Conservation (phyloP, 192 early-diverging fungal species). For the Rhizophagus sp. region DNA sequence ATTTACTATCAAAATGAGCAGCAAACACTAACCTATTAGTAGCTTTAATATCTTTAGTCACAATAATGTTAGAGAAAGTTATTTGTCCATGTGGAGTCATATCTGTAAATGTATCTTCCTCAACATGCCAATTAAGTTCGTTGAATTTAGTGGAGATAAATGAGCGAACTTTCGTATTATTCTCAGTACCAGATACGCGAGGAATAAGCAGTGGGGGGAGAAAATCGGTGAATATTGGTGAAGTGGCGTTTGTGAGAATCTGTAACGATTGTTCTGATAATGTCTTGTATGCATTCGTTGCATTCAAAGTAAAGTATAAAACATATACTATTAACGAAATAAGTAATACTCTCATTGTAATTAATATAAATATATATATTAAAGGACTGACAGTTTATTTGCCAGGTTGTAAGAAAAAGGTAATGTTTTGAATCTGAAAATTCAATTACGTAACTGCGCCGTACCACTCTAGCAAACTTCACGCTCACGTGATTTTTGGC, state of each 20-base stretch:
- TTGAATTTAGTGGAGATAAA: constrained; percentile 68
- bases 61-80: constrained; percentile 84
- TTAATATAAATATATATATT: too few species aligned
- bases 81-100: constrained; percentile 76
- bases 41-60: constrained; percentile 80
- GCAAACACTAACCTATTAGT: constrained; percentile 76
- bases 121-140: constrained; percentile 76
- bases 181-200: constrained; percentile 75
- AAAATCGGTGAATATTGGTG: neutral
- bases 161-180: constrained; percentile 66
- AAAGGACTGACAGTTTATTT: too few species aligned
- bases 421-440: too few species aligned
- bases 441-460: too few species aligned
- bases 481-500: too few species aligned
- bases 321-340: neutral
- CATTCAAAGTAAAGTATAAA: neutral
- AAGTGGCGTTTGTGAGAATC: neutral
- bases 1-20: constrained; percentile 94
- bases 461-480: fast-evolving
- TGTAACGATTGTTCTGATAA: neutral
- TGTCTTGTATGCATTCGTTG: neutral
- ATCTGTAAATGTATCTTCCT: constrained; percentile 75
- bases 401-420: too few species aligned
- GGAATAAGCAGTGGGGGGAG: constrained; percentile 67
- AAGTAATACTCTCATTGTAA: neutral